Conservation (phyloP, 2,329 filamentous ascomycete species). For the Neoscytalidium dimidiatum region DNA sequence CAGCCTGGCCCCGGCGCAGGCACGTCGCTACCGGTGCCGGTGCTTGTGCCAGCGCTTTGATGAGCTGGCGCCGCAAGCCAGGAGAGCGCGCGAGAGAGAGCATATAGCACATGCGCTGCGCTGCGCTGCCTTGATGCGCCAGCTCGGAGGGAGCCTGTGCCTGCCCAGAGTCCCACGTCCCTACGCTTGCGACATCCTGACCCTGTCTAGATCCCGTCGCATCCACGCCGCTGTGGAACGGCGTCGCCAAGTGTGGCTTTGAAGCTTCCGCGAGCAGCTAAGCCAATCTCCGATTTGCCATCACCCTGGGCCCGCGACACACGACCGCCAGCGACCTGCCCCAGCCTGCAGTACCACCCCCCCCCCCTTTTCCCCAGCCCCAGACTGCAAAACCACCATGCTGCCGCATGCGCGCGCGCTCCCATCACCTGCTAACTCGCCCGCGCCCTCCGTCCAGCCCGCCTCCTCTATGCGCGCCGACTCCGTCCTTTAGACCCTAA, state of each 20-base stretch:
- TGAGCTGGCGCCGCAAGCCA: conserved; percentile 3
- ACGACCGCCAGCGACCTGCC: conserved; percentile 12
- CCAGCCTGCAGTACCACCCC: conserved; percentile 18
- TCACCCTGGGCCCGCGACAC: conserved; percentile 12
- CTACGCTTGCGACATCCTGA: not conserved
- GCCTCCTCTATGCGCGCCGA: not conserved
- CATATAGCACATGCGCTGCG: not conserved
- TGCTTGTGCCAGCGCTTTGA: not conserved
- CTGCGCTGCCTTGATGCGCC: too few species aligned
- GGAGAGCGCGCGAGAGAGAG: not conserved
- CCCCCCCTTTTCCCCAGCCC: conserved; percentile 13
- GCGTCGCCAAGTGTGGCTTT: conserved; percentile 9
- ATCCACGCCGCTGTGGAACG: too few species aligned
- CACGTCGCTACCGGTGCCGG: not conserved
- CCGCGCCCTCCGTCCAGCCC: not conserved
- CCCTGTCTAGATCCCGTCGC: not conserved
- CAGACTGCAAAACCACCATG: conserved; percentile 15
- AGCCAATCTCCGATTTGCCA: conserved; percentile 19
- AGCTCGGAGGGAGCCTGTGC: too few species aligned
- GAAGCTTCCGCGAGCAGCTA: conserved; percentile 9
- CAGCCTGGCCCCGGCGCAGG: conserved; percentile 3
- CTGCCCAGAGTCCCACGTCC: too few species aligned
- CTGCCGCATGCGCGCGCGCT: not conserved
- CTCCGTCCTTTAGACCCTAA: conserved; percentile 1
- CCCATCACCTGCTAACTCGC: not conserved